phyloP scores from a whole-genome alignment of 345 rosid species.

The Triadica sebifera region DNA sequence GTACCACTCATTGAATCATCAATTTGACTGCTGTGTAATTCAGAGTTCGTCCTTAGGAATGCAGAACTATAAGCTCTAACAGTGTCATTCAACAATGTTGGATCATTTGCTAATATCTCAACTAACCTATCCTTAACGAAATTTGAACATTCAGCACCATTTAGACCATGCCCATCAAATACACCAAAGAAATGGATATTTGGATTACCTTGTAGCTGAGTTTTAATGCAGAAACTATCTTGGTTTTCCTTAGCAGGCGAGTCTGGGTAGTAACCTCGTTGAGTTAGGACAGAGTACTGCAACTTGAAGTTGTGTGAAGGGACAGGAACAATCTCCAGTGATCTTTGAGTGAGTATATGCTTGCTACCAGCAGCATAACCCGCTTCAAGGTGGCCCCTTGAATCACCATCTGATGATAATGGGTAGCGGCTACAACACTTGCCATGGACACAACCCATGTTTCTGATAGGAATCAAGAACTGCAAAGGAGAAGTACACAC shows the following conservation, averaged over 20 bases:
- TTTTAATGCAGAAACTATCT: constrained; percentile 75
- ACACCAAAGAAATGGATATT: constrained; percentile 90
- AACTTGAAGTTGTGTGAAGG: constrained; percentile 64
- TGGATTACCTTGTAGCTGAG: constrained; percentile 78
- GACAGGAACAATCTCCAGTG: constrained; percentile 56
- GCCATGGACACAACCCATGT: constrained; percentile 89
- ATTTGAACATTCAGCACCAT: constrained; percentile 72
- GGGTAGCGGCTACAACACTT: constrained; percentile 73
- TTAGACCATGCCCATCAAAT: constrained; percentile 87
- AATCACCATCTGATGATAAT: constrained; percentile 57
- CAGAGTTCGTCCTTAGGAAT: constrained; percentile 53
- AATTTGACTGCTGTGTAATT: constrained; percentile 67
- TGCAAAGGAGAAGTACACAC: constrained; percentile 16
- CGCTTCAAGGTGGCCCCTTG: constrained; percentile 30
- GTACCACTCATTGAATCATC: constrained; percentile 97
- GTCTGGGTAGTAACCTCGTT: constrained; percentile 82
- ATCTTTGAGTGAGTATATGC: constrained; percentile 52
- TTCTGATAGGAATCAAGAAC: constrained; percentile 6
- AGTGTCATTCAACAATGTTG: constrained; percentile 65
- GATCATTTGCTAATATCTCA: constrained; percentile 59
- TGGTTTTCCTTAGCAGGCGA: constrained; percentile 79
- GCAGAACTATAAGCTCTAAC: constrained; percentile 67
- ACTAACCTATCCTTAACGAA: constrained; percentile 74
- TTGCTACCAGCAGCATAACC: constrained; percentile 29
- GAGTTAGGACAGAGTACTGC: constrained; percentile 73